Evolutionary conservation across 371 early-diverging fungal genomes (phyloP).

Genomic region (Amoeboaphelidium occidentale): DNA sequence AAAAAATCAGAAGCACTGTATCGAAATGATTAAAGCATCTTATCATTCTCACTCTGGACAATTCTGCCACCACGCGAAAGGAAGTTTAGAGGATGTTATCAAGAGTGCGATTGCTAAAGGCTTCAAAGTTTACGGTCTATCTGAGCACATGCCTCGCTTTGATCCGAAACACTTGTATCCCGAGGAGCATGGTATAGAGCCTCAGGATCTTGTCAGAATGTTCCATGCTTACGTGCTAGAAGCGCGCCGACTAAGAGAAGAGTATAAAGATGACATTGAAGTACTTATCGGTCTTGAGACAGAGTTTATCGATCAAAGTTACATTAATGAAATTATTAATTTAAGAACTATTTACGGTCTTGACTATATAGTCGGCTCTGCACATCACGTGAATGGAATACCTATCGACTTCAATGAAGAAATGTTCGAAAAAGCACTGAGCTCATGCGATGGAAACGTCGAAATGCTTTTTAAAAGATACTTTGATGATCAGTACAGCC

Average conservation of each 20-base stretch:
- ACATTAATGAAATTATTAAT: constrained; percentile 6
- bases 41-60: too few species aligned
- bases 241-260: constrained; percentile 34
- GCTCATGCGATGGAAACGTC: constrained; percentile 1
- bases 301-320: constrained; percentile 35
- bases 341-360: constrained; percentile 10
- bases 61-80: too few species aligned
- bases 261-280: constrained; percentile 28
- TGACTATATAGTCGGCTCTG: constrained; percentile 77
- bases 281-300: constrained; percentile 74
- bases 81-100: too few species aligned
- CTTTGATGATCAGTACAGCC: constrained; percentile 59
- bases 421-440: neutral
- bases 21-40: too few species aligned
- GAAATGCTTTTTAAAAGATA: constrained; percentile 37
- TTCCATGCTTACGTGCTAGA: constrained; percentile 33
- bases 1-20: too few species aligned
- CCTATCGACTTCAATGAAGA: constrained; percentile 56
- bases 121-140: constrained; percentile 24
- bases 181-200: constrained; percentile 27
- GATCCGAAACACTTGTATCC: constrained; percentile 41
- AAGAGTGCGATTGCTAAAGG: constrained; percentile 33
- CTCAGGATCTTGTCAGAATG: constrained; percentile 20
- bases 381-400: constrained; percentile 54
- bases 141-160: constrained; percentile 61